Conservation (phyloP, 169 alveolate genomes). For the Eimeria falciformis region DNA sequence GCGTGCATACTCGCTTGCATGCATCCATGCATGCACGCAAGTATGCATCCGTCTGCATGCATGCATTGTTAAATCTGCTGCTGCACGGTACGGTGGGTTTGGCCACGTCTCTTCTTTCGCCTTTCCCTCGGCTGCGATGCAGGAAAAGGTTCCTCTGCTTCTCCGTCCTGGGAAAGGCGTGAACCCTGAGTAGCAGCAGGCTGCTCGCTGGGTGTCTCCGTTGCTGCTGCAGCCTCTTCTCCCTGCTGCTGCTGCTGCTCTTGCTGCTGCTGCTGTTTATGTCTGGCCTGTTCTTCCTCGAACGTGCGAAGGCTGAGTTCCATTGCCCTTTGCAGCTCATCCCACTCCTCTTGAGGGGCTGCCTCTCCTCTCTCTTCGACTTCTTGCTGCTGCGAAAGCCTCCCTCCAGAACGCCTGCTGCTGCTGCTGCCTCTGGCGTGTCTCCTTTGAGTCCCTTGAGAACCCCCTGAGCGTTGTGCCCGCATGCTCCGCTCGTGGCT, state of each 20-base stretch:
- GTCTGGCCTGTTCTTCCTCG: constrained; percentile 24
- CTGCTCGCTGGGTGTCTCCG: not conserved
- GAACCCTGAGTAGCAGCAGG: too few relatives aligned
- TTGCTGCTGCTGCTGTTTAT: constrained; percentile 43
- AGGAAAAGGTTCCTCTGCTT: not conserved
- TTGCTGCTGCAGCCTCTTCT: constrained; percentile 16
- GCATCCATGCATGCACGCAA: not conserved
- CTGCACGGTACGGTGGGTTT: not conserved
- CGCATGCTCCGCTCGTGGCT: too few relatives aligned
- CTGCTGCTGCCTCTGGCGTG: not conserved
- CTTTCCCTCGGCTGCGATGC: constrained; percentile 5
- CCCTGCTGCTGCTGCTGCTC: constrained; percentile 45
- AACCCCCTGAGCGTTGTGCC: too few relatives aligned
- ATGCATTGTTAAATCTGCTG: not conserved
- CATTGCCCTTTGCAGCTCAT: constrained; percentile 42
- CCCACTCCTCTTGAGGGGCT: constrained; percentile 29
- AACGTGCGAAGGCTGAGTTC: constrained; percentile 7
- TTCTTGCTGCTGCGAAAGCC: constrained; percentile 18
- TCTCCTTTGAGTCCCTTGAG: not conserved
- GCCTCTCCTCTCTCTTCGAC: not conserved
- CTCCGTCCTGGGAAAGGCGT: not conserved
- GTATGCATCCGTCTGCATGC: not conserved
- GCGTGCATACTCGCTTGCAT: not conserved
- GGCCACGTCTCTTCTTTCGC: not conserved
- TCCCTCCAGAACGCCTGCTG: constrained; percentile 8